These are phyloP conservation scores for Geotrichum candidum DNA, from an alignment of 1,139 yeast genomes.

Conservation along the genomic window DNA sequence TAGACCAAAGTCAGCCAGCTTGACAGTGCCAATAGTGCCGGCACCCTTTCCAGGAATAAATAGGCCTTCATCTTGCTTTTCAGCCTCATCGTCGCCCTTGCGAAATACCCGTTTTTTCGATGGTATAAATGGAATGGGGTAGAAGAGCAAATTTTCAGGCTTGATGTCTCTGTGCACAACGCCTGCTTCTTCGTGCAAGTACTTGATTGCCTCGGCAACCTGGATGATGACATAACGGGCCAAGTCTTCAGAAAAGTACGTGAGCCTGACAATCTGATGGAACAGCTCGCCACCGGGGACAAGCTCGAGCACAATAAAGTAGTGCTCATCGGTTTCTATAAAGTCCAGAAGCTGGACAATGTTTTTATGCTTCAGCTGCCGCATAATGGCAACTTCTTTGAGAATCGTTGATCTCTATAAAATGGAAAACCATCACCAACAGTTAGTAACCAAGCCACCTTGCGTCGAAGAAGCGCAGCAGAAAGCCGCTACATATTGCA, in stretches of 20 bases:
- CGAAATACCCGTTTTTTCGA: slow-evolving; percentile 48
- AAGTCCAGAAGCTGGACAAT: slow-evolving; percentile 67
- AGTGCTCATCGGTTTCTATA: slow-evolving; percentile 55
- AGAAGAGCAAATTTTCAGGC: slow-evolving; percentile 84
- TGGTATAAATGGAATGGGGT: slow-evolving; percentile 62
- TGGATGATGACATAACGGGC: slow-evolving; percentile 81
- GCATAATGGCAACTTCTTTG: slow-evolving; percentile 83
- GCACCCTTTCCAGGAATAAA: slow-evolving; percentile 76
- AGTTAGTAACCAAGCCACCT: not conserved
- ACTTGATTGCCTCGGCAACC: slow-evolving; percentile 73
- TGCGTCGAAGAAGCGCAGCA: not conserved
- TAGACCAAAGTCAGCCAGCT: slow-evolving; percentile 88
- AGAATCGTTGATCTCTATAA: slow-evolving; percentile 53
- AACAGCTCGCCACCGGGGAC: slow-evolving; percentile 93
- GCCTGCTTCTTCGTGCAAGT: slow-evolving; percentile 74
- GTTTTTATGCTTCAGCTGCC: slow-evolving; percentile 64
- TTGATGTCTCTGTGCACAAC: slow-evolving; percentile 93
- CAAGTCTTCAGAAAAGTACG: slow-evolving; percentile 83
- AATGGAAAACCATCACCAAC: not conserved
- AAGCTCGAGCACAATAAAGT: slow-evolving; percentile 77
- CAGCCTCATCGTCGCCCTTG: slow-evolving; percentile 51
- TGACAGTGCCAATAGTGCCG: slow-evolving; percentile 81
- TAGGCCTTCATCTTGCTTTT: slow-evolving; percentile 80
- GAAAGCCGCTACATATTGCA: not conserved
- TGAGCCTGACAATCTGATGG: slow-evolving; percentile 83